phyloP scores from a whole-genome alignment of 129 eudicot genomes.

The Escallonia rubra region DNA sequence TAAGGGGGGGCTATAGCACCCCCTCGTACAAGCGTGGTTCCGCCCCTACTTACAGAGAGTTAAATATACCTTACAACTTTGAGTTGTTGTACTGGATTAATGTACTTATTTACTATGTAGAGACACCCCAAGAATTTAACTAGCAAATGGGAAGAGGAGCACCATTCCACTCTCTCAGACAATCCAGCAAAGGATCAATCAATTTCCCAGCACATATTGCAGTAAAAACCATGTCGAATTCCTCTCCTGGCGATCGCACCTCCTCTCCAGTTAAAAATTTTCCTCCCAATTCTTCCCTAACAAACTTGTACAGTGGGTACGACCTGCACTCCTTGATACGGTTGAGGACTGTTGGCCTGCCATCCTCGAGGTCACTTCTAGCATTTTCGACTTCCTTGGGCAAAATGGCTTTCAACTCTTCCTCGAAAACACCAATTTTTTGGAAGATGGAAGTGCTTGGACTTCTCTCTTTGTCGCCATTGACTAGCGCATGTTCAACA shows the following conservation, averaged over 20 bases:
- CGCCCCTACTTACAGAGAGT: too few species aligned
- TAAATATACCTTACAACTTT: background rate
- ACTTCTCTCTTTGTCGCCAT: slow-evolving; percentile 42
- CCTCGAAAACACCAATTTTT: slow-evolving; percentile 62
- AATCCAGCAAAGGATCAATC: slow-evolving; percentile 67
- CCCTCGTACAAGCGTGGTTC: too few species aligned
- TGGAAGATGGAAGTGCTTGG: slow-evolving; percentile 53
- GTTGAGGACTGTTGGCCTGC: slow-evolving; percentile 42
- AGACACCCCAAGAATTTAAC: background rate
- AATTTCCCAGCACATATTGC: slow-evolving; percentile 60
- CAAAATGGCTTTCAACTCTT: slow-evolving; percentile 43
- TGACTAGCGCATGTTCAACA: slow-evolving; percentile 59
- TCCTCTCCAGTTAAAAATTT: slow-evolving; percentile 56
- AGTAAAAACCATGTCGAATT: slow-evolving; percentile 64
- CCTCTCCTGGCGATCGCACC: slow-evolving; percentile 65
- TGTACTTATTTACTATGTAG: background rate
- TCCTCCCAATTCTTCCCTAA: slow-evolving; percentile 50
- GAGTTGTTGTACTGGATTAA: background rate
- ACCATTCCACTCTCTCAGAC: slow-evolving; percentile 67
- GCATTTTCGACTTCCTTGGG: slow-evolving; percentile 67
- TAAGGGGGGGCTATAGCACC: too few species aligned
- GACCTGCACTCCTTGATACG: slow-evolving; percentile 67
- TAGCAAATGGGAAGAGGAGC: slow-evolving; percentile 59
- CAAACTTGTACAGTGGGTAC: slow-evolving; percentile 57
- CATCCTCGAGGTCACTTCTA: slow-evolving; percentile 36